Conservation (phyloP, 306 rosid species). For the Boehmeria nivea region DNA sequence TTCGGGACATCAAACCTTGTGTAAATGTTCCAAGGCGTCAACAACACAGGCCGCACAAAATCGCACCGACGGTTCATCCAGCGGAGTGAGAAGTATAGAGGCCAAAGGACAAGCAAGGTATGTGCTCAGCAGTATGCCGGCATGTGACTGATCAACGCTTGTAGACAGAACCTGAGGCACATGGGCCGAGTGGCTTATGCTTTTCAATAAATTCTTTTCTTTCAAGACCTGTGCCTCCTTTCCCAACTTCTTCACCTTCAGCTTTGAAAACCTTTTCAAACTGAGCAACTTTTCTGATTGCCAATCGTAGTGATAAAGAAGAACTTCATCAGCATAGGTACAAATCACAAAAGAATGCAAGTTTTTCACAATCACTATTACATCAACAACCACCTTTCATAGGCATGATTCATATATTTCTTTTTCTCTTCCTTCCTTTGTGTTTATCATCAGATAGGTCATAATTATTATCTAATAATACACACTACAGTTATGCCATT, state of each 20-base stretch:
- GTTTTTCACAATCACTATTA: no score
- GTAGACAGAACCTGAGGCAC: conserved; percentile 79
- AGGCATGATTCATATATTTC: no score
- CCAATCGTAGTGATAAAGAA: conserved; percentile 27
- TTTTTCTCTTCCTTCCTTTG: no score
- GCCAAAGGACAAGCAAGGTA: conserved; percentile 81
- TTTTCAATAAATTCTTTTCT: conserved; percentile 72
- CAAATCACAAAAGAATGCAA: conserved; percentile 5
- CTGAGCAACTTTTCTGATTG: conserved; percentile 62
- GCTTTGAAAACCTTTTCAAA: conserved; percentile 77
- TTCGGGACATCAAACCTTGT: conserved; percentile 55
- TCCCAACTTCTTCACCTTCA: conserved; percentile 72
- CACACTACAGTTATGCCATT: no score
- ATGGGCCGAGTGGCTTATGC: conserved; percentile 52
- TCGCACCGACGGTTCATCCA: conserved; percentile 60
- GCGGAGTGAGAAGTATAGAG: conserved; percentile 66
- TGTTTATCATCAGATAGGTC: no score
- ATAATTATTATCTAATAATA: no score
- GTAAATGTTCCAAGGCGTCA: conserved; percentile 67
- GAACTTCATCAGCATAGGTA: conserved; percentile 31
- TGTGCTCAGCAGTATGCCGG: conserved; percentile 69
- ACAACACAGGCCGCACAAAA: conserved; percentile 76
- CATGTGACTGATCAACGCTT: conserved; percentile 59
- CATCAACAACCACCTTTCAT: no score
- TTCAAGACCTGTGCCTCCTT: conserved; percentile 75